phyloP scores from a whole-genome alignment of 1,284 basidiomycete genomes.

The Ceratobasidium sp. region DNA sequence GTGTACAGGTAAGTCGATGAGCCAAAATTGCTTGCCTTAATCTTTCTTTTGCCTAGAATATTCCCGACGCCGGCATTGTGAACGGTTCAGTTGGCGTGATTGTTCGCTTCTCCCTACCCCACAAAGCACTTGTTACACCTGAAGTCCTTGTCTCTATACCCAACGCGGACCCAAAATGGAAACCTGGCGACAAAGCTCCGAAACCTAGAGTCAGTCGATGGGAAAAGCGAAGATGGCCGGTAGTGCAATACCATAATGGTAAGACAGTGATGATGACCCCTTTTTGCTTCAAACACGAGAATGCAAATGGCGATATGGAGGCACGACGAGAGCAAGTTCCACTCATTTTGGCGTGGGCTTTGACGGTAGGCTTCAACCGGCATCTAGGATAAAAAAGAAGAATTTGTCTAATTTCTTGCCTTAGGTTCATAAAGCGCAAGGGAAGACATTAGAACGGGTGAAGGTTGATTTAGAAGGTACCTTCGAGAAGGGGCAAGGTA shows the following conservation, averaged over 20 bases:
- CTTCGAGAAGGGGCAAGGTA: slow-evolving; percentile 78
- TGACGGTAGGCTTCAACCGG: slow-evolving; percentile 30
- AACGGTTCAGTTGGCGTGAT: slow-evolving; percentile 47
- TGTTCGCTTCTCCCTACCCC: slow-evolving; percentile 31
- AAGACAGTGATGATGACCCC: slow-evolving; percentile 42
- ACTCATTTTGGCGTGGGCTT: slow-evolving; percentile 73
- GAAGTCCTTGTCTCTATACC: neutral
- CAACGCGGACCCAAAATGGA: slow-evolving; percentile 21
- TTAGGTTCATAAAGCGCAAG: slow-evolving; percentile 89
- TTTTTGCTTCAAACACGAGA: slow-evolving; percentile 50
- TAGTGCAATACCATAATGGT: slow-evolving; percentile 45
- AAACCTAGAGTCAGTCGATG: neutral
- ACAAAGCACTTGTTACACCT: neutral
- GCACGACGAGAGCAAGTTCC: slow-evolving; percentile 52
- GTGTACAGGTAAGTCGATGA: slow-evolving; percentile 24
- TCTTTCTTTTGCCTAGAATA: slow-evolving; percentile 28
- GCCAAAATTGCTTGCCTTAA: neutral
- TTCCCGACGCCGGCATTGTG: slow-evolving; percentile 40
- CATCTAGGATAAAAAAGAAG: too few species aligned
- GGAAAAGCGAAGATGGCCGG: slow-evolving; percentile 41
- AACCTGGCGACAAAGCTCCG: neutral
- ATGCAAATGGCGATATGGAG: slow-evolving; percentile 50
- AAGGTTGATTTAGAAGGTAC: slow-evolving; percentile 73
- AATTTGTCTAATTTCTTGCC: slow-evolving; percentile 53
- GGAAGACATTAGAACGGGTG: slow-evolving; percentile 83